Evolutionary conservation across 2,329 filamentous ascomycete genomes (phyloP).

Genomic region (Epichloe hybrida): DNA sequence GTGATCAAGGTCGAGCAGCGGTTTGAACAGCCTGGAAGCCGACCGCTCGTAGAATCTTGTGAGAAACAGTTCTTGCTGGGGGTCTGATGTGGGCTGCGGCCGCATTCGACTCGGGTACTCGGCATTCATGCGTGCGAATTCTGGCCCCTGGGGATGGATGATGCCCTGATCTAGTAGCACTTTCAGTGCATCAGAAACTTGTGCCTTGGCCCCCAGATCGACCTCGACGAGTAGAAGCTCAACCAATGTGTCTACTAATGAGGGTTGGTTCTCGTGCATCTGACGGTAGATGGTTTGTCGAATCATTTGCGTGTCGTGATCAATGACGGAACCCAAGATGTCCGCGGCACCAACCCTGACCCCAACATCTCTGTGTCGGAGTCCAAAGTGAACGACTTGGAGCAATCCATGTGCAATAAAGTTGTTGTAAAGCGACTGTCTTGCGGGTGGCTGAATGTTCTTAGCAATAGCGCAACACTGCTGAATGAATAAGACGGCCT

Average conservation of each 20-base stretch:
- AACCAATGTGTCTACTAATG: slow-evolving; percentile 82
- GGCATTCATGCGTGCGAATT: slow-evolving; percentile 50
- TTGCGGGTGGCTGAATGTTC: slow-evolving; percentile 72
- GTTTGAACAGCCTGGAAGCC: slow-evolving; percentile 72
- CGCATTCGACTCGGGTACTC: slow-evolving; percentile 55
- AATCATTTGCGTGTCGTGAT: slow-evolving; percentile 91
- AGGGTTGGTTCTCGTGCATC: slow-evolving; percentile 72
- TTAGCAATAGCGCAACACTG: slow-evolving; percentile 92
- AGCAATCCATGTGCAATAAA: slow-evolving; percentile 81
- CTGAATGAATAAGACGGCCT: slow-evolving; percentile 91
- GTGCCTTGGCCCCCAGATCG: slow-evolving; percentile 87
- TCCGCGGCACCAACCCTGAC: slow-evolving; percentile 89
- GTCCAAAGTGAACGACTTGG: slow-evolving; percentile 79
- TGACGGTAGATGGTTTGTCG: slow-evolving; percentile 86
- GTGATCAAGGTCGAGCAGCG: slow-evolving; percentile 66
- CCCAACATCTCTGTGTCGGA: slow-evolving; percentile 70
- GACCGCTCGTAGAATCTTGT: slow-evolving; percentile 82
- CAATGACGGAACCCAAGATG: slow-evolving; percentile 84
- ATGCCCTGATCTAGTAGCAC: slow-evolving; percentile 68
- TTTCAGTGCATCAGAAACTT: slow-evolving; percentile 90
- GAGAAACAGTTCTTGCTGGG: slow-evolving; percentile 75
- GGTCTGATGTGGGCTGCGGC: slow-evolving; percentile 39
- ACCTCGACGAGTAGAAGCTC: slow-evolving; percentile 83
- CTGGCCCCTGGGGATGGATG: slow-evolving; percentile 30
- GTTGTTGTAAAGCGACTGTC: slow-evolving; percentile 75